Percentiles rank a stretch among this genome's conserved stretches.
Evolutionary conservation across 441 rosid species (phyloP).

Genomic region (Gossypium trilobum): DNA sequence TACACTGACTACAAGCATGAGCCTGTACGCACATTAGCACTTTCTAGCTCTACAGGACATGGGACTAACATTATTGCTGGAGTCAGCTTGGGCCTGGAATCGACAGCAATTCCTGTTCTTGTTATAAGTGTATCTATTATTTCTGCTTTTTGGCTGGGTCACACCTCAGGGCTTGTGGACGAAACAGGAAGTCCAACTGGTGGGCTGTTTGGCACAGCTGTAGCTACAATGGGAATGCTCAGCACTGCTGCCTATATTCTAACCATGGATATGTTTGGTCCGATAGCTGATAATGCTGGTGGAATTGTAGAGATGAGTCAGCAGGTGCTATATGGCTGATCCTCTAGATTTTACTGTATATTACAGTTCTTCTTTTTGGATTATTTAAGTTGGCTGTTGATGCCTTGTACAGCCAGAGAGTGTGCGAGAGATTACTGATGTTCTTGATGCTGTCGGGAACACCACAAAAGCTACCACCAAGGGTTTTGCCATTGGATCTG

Average conservation of each 20-base stretch:
- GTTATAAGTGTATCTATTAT: constrained; percentile 72
- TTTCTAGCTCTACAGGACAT: constrained; percentile 92
- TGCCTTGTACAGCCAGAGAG: constrained; percentile 72
- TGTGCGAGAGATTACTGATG: constrained; percentile 89
- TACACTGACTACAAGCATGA: constrained; percentile 96
- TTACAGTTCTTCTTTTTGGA: constrained; percentile 2
- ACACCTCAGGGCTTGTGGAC: constrained; percentile 83
- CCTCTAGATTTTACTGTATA: background rate
- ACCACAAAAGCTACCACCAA: constrained; percentile 96
- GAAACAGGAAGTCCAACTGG: constrained; percentile 77
- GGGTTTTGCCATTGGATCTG: constrained; percentile 98
- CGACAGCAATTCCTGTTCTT: constrained; percentile 95
- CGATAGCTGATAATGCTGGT: constrained; percentile 99
- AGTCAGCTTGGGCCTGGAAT: constrained; percentile 94
- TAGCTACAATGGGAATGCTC: constrained; percentile 99
- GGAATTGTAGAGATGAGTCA: constrained; percentile 99
- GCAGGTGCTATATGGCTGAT: constrained; percentile 49
- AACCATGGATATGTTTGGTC: constrained; percentile 99
- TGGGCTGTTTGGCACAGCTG: constrained; percentile 96
- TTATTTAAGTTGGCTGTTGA: constrained; percentile 6
- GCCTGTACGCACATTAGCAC: constrained; percentile 86
- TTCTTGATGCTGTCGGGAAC: constrained; percentile 97
- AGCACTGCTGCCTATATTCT: constrained; percentile 97
- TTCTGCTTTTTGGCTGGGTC: constrained; percentile 88
- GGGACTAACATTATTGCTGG: constrained; percentile 98